Base-by-base conservation (phyloP, 31 red algal genomes). In the Endocladia muricata region DNA sequence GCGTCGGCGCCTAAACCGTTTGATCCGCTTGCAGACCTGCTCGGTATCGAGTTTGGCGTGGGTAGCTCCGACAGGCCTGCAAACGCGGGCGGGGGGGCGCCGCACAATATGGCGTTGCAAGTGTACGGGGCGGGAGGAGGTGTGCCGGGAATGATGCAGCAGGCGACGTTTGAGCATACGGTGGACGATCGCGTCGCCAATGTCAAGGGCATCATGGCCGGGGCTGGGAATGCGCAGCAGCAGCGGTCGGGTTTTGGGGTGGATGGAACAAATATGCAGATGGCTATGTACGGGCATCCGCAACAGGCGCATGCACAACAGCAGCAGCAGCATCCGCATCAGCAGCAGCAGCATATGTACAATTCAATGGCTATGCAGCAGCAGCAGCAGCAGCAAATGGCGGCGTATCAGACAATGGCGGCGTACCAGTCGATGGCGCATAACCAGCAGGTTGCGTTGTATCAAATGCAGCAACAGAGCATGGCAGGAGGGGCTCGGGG, bases 351-450 rank as follows among this genome's bases (percentile, higher is more conserved):
- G 41, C 81, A 81, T n/a, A 81, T 81, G 81, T 92, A 91, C 52
- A 92, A 92, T 43, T 55, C 89, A 41, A 85, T 92, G 80, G 61
- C 79, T 28, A 68, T 85, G 89, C 89, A 91, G 73, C 85, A 89
- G 61, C 85, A 90, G 47, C 41, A 77, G 81, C 89, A 91, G 73
- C 73, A 77, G 73, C 86, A 90, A 74, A 59, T 77, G 63, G 48
- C 43, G 3, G 77, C 78, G 35, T 82, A 91, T 62, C 77, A 91
- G 68, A 76, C 78, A 1, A 83, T 91, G 78, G 62, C 64, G 25
- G 68, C 69, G n/a, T 79, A 88, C 64, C 83, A 88, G 61, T 70
- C 78, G 54, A 83, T 85, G 82, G 70, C 82, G 15, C 56, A 34
- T 48, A 65, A 82, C 15, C 89, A 93, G 48, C 87, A 83, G 35